A percentile compares a stretch with the other conserved stretches of the same genome.
These are phyloP conservation scores for Parascedosporium putredinis DNA, from an alignment of 2,329 filamentous ascomycete species.

Conservation along the genomic window DNA sequence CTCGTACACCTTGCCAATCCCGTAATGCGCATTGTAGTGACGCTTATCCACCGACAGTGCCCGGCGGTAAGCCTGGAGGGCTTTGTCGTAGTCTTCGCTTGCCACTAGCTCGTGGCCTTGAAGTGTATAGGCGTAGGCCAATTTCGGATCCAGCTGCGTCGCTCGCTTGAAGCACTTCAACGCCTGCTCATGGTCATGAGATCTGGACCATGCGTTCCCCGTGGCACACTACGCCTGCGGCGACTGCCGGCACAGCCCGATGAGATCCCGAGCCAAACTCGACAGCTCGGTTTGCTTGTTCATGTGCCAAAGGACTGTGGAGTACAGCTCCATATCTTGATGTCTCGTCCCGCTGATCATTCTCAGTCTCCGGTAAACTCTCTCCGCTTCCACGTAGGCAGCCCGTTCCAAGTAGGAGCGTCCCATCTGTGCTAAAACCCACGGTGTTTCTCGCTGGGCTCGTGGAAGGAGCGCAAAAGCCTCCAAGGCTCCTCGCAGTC, in stretches of 20 bases:
- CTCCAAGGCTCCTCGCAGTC: conserved; percentile 68
- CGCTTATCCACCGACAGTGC: conserved; percentile 78
- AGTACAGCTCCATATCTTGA: conserved; percentile 97
- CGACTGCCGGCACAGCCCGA: conserved; percentile 78
- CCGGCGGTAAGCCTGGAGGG: conserved; percentile 73
- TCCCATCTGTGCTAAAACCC: conserved; percentile 85
- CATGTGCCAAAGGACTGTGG: conserved; percentile 96
- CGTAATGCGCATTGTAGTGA: conserved; percentile 99
- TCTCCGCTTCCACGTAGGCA: conserved; percentile 76
- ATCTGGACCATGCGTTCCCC: conserved; percentile 88
- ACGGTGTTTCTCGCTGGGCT: conserved; percentile 78
- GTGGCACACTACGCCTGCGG: conserved; percentile 94
- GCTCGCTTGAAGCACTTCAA: conserved; percentile 90
- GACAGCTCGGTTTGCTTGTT: conserved; percentile 87
- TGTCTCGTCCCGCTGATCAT: conserved; percentile 70
- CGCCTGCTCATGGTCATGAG: conserved; percentile 88
- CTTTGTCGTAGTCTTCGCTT: conserved; percentile 96
- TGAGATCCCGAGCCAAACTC: conserved; percentile 80
- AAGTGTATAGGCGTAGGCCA: conserved; percentile 90
- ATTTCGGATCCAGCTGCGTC: conserved; percentile 78
- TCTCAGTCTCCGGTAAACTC: conserved; percentile 70
- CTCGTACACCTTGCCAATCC: conserved; percentile 72
- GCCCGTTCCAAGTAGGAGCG: conserved; percentile 87
- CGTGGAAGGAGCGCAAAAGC: conserved; percentile 61
- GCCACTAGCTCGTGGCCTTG: conserved; percentile 93